These are phyloP conservation scores for Thyridium curvatum DNA, from an alignment of 2,329 filamentous ascomycete genomes.

Conservation along the genomic window DNA sequence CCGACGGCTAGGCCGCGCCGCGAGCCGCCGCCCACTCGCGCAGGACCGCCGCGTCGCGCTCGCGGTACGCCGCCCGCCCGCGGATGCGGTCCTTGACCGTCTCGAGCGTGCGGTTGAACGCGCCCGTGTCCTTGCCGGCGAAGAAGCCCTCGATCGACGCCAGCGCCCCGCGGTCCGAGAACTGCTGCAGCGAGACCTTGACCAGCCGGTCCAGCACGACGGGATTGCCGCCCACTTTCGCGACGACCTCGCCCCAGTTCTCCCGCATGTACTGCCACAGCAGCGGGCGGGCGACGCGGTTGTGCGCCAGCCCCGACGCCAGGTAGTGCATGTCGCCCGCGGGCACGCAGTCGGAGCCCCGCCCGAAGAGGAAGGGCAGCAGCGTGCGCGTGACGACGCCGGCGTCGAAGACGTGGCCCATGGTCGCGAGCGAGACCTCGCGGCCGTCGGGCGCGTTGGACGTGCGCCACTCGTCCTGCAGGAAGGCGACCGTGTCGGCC, in stretches of 20 bases:
- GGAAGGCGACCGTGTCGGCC: constrained; percentile 59
- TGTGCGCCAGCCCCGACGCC: constrained; percentile 64
- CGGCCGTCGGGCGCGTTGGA: constrained; percentile 87
- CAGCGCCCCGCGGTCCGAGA: constrained; percentile 62
- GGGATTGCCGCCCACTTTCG: constrained; percentile 69
- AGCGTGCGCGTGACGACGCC: constrained; percentile 61
- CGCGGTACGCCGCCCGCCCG: constrained; percentile 74
- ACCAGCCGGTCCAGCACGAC: constrained; percentile 88
- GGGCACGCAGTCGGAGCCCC: constrained; percentile 58
- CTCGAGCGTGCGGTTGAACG: constrained; percentile 79
- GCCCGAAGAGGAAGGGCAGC: constrained; percentile 73
- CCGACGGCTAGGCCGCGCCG: too few relatives aligned
- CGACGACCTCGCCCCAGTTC: constrained; percentile 72
- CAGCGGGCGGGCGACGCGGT: constrained; percentile 63
- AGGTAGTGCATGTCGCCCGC: constrained; percentile 84
- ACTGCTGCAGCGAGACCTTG: constrained; percentile 70
- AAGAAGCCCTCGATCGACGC: constrained; percentile 83
- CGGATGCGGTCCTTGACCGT: constrained; percentile 83
- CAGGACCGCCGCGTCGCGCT: constrained; percentile 66
- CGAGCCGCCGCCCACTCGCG: constrained; percentile 58
- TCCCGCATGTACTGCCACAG: constrained; percentile 83
- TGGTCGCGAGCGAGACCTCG: constrained; percentile 71
- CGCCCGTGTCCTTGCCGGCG: constrained; percentile 74
- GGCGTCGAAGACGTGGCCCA: constrained; percentile 66
- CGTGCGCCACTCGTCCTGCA: constrained; percentile 79